Base-by-base conservation (phyloP, 2,329 filamentous ascomycete genomes). In the Chrysoporthe cubensis region DNA sequence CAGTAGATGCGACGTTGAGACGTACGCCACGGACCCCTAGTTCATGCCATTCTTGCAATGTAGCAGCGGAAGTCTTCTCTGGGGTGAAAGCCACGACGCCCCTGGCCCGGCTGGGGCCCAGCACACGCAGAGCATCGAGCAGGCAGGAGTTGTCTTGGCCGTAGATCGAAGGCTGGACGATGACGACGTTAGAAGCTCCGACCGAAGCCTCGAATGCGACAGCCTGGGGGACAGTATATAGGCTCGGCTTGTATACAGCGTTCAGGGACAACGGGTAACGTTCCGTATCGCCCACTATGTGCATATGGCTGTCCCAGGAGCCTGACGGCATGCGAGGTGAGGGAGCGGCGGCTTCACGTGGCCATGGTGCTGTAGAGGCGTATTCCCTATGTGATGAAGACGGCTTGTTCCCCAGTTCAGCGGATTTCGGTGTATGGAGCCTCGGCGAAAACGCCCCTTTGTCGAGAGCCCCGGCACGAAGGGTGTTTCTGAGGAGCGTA, bases 91-190 rank as follows among this genome's bases (percentile, higher is more conserved):
- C 71, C 26, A 74, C 76, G 4, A 78, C 73, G 16, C 72, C 76
- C 7, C 76, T 72, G 11, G 72, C 74, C 44, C 69, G 62, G 2
- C 68, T 60, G 21, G 68, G 65, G 26, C 70, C 65, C 0, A 76
- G 71, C 2, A 70, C 69, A 9, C 66, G 65, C 7, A 78, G 73
- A 13, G 74, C 74, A 57, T 76, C 74, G 62, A 78, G 69, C 18
- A 77, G 71, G 26, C 71, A 76, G 2, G 71, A 71, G 66, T 77
- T 76, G 67, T 78, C 75, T 32, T 72, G 73, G 26, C 72, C 71
- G 52, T 78, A 78, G 5, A 77, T 72, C 3, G 76, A 77, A 14
- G 75, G 71, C 44, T 74, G 73, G 5, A 78, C 74, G 3, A 77
- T 67, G 66, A 58, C 75, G 69, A 50, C 72, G 66, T 65, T 76